Percentiles rank a stretch among this genome's conserved stretches.
Conservation (phyloP, 140 eudicot genomes). For the Bidens hawaiensis region DNA sequence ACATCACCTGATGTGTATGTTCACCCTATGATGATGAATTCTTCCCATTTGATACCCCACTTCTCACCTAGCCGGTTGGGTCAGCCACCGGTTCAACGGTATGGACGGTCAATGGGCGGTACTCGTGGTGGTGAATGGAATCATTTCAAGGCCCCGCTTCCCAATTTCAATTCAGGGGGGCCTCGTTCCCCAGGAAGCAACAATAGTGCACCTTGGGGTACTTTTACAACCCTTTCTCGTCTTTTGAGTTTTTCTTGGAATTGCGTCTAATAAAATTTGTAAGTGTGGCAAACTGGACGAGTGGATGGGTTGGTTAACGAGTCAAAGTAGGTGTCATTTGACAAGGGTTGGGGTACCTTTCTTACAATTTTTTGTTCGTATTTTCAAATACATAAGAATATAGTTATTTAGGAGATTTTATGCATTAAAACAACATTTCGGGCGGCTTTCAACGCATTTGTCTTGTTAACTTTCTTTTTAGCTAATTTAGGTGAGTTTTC, state of each 20-base stretch:
- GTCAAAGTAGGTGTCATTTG: not conserved
- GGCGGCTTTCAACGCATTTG: not conserved
- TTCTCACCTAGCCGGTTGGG: slow-evolving; percentile 56
- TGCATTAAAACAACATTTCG: not conserved
- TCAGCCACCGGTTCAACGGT: slow-evolving; percentile 55
- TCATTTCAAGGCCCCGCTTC: slow-evolving; percentile 44
- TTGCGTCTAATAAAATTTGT: not conserved
- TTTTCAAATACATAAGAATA: no score
- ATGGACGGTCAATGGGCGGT: slow-evolving; percentile 49
- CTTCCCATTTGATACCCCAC: slow-evolving; percentile 52
- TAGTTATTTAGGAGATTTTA: not conserved
- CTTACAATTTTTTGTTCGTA: no score
- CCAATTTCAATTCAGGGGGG: slow-evolving; percentile 53
- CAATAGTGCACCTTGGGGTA: slow-evolving; percentile 69
- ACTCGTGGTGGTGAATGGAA: slow-evolving; percentile 55
- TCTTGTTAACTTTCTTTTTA: no score
- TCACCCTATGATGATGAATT: slow-evolving; percentile 43
- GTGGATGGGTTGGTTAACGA: not conserved
- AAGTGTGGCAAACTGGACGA: not conserved
- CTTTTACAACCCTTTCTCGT: not conserved
- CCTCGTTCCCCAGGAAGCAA: slow-evolving; percentile 60
- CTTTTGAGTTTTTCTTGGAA: not conserved
- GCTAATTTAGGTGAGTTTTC: not conserved
- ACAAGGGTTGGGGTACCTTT: not conserved
- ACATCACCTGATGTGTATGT: slow-evolving; percentile 29